Base-by-base conservation (phyloP, 2,329 filamentous ascomycete species). In the Aureobasidium melanogenum region DNA sequence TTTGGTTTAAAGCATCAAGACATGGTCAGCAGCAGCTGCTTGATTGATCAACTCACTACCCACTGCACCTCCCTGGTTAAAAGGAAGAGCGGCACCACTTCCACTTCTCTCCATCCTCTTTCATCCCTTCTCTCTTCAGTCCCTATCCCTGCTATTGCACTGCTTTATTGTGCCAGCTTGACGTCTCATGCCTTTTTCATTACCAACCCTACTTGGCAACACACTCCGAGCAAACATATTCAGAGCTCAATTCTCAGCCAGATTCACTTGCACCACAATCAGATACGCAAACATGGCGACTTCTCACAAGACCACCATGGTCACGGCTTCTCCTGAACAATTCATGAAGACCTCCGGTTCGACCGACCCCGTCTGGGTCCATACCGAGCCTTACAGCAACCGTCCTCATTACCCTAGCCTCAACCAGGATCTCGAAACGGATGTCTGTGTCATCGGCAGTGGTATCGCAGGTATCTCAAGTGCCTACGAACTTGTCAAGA, bases 311-410 rank as follows among this genome's bases (percentile, higher is more conserved):
- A 44, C 51, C 51, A 67, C 41, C 28, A 47, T 47, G 55, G 55
- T 19, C 14, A 48, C 32, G 9, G 55, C 55, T 32, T 28, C 43
- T 12, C 66, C 72, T 7, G 44, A 73, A 55, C 72, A 75, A 46
- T 74, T 71, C 63, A 71, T 74, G 65, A 69, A 73, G 43, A 82
- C 81, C 5, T 81, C 80, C 0, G 81, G 82, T 38, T 71, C 74
- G 19, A 77, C 73, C 3, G 78, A 82, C 56, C 68, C 82, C 0
- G 82, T 84, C 22, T 84, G 82, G 81, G 69, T 80, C 0, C 80
- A 82, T 64, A 71, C 71, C 0, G 71, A 79, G 26, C 78, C 77
- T 0, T 82, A 78, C 68, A 70, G 71, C 32, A 70, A 73, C 15
- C 72, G 76, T 5, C 79, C 79, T 1, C 64, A 68, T 6, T 82